Evolutionary conservation across 78 protist genomes (phyloP).

Genomic region (Dictyostelium capitatum): DNA sequence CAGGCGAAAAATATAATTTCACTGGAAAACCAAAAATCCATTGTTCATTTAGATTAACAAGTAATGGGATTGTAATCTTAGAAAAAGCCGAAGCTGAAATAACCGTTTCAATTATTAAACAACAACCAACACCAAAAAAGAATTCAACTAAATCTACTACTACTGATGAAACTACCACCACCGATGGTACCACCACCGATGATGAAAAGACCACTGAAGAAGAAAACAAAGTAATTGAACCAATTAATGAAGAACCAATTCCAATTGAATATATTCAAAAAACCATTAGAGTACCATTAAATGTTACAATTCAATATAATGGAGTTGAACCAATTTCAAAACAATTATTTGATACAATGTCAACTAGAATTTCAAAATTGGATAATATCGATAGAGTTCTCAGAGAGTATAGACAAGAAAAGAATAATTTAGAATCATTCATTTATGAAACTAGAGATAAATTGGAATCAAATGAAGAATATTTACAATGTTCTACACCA

Average conservation of each 20-base stretch:
- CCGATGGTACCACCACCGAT: background rate
- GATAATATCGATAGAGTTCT: background rate
- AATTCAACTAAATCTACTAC: background rate
- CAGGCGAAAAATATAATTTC: slow-evolving; percentile 50
- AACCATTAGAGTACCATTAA: slow-evolving; percentile 44
- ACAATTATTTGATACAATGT: background rate
- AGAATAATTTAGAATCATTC: slow-evolving; percentile 77
- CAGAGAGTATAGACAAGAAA: slow-evolving; percentile 35
- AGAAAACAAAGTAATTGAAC: background rate
- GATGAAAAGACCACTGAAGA: background rate
- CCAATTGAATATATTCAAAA: slow-evolving; percentile 25
- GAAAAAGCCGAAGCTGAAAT: slow-evolving; percentile 87
- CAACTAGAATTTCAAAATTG: slow-evolving; percentile 9
- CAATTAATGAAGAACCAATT: background rate
- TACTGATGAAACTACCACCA: slow-evolving; percentile 6
- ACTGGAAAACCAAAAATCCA: slow-evolving; percentile 76
- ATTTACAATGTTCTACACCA: slow-evolving; percentile 24
- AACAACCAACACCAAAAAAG: slow-evolving; percentile 8
- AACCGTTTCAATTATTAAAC: slow-evolving; percentile 32
- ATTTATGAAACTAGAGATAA: slow-evolving; percentile 70
- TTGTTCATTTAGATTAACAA: slow-evolving; percentile 48
- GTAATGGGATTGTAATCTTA: slow-evolving; percentile 63
- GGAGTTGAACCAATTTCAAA: slow-evolving; percentile 28
- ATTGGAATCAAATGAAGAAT: slow-evolving; percentile 57
- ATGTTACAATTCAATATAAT: background rate